Base-by-base conservation (phyloP, 306 rosid genomes). In the Cercis canadensis region DNA sequence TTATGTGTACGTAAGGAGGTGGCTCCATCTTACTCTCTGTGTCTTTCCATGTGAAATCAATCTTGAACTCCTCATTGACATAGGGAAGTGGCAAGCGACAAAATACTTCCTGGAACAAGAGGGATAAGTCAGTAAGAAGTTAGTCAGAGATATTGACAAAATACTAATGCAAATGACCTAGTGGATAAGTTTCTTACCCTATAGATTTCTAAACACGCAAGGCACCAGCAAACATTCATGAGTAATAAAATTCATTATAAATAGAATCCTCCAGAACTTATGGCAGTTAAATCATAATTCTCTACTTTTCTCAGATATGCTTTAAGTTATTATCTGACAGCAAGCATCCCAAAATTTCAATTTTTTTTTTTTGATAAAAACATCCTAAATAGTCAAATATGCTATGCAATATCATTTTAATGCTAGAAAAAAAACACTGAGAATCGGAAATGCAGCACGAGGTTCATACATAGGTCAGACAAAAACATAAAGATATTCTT, bases 41-140 rank as follows among this genome's bases (percentile, higher is more conserved):
- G 72, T 88, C 89, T 84, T 87, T 88, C 94, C 96, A 78, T n/a
- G 70, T 70, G 67, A 71, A 53, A 57, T 93, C 97, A 82, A 90
- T 81, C 82, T 88, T 93, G 86, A 93, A 88, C 80, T 90, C 98
- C 85, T 90, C 96, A 0, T 73, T 60, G 46, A 50, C 49, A 83
- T 75, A 90, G 40, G 98, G 97, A 75, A 87, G 80, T 51, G 97
- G 98, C 86, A 90, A 81, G 45, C 87, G 86, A 54, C 71, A 56
- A 76, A 93, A 90, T 16, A 84, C 74, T 80, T 87, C 97, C 98
- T 90, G 81, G 62, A 75, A 62, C 29, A 78, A 17, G 51, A 64
- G 37, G 58, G 67, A 18, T 8, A 36, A 54, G 72, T 40, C 50
- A 53, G 16, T 29, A 55, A 54, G 13, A 59, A 58, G 29, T 2